A percentile compares a stretch with the other conserved stretches of the same genome.
phyloP scores from a whole-genome alignment of 2,329 filamentous ascomycete species.

The Paraconiothyrium brasiliense region DNA sequence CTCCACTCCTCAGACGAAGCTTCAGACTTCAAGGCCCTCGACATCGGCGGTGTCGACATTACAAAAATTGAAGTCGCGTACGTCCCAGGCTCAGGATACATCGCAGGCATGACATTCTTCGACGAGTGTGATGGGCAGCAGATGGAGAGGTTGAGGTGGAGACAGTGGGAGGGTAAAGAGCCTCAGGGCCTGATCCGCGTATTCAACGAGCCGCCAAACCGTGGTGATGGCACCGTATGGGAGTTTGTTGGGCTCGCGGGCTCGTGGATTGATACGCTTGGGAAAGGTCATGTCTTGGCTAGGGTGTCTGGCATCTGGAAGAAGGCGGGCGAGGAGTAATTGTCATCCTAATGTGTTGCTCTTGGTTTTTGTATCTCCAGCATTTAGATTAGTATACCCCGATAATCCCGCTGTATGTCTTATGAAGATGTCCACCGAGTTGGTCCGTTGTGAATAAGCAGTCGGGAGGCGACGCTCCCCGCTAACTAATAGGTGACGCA shows the following conservation, averaged over 20 bases:
- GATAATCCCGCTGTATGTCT: too few species aligned
- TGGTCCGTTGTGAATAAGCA: background rate
- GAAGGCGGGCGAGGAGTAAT: slow-evolving; percentile 26
- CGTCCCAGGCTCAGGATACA: slow-evolving; percentile 34
- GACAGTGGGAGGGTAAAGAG: slow-evolving; percentile 36
- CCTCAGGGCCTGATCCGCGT: slow-evolving; percentile 30
- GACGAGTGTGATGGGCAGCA: slow-evolving; percentile 29
- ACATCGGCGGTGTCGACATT: slow-evolving; percentile 34
- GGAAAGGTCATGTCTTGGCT: slow-evolving; percentile 33
- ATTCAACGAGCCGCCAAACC: slow-evolving; percentile 34
- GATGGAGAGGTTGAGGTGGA: slow-evolving; percentile 30
- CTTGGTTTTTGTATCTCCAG: background rate
- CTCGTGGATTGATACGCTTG: slow-evolving; percentile 29
- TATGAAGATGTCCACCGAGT: background rate
- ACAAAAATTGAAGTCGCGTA: slow-evolving; percentile 39
- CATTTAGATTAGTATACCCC: background rate
- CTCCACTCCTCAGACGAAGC: slow-evolving; percentile 21
- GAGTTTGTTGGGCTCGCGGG: slow-evolving; percentile 37
- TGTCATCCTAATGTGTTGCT: background rate
- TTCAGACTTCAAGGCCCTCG: slow-evolving; percentile 27
- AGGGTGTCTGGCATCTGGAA: slow-evolving; percentile 38
- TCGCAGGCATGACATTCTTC: slow-evolving; percentile 36
- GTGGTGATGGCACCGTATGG: slow-evolving; percentile 38
- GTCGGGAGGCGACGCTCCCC: background rate
- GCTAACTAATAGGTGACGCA: background rate